Percentiles rank a stretch among this genome's conserved stretches.
phyloP scores from a whole-genome alignment of 2,329 filamentous ascomycete species.

The Fusarium udum region DNA sequence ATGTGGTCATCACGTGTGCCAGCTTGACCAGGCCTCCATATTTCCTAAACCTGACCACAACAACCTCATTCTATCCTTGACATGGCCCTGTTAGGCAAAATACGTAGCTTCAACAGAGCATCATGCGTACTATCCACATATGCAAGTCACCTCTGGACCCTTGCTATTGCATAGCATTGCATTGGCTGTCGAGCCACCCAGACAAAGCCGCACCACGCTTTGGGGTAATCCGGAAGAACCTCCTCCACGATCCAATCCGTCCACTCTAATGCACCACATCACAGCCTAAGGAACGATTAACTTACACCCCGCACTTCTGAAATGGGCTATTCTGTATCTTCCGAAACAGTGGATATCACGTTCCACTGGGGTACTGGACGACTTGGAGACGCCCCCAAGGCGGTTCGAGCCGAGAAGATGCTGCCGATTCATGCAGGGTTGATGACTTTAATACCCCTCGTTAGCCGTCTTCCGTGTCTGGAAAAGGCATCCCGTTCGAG shows the following conservation, averaged over 20 bases:
- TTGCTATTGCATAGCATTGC: slow-evolving; percentile 9
- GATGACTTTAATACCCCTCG: neutral
- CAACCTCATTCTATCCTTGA: slow-evolving; percentile 9
- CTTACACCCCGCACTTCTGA: slow-evolving; percentile 33
- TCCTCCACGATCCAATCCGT: slow-evolving; percentile 39
- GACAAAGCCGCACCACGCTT: slow-evolving; percentile 23
- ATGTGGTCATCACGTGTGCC: slow-evolving; percentile 27
- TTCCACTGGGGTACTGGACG: slow-evolving; percentile 25
- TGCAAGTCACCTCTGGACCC: slow-evolving; percentile 11
- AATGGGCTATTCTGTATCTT: slow-evolving; percentile 12
- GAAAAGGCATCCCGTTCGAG: slow-evolving; percentile 1
- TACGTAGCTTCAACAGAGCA: neutral
- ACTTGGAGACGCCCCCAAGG: slow-evolving; percentile 18
- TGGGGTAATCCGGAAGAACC: slow-evolving; percentile 38
- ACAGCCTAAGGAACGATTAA: neutral
- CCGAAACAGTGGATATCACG: slow-evolving; percentile 21
- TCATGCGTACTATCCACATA: slow-evolving; percentile 8
- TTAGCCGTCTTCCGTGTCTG: slow-evolving; percentile 13
- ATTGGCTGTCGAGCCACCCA: slow-evolving; percentile 28
- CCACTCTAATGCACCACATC: slow-evolving; percentile 1
- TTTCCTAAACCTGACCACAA: neutral
- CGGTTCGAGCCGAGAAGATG: slow-evolving; percentile 38
- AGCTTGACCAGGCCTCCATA: neutral
- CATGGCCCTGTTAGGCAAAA: neutral
- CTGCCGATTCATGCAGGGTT: slow-evolving; percentile 16